Conservation (phyloP, 2,329 filamentous ascomycete genomes). For the Exophiala xenobiotica region DNA sequence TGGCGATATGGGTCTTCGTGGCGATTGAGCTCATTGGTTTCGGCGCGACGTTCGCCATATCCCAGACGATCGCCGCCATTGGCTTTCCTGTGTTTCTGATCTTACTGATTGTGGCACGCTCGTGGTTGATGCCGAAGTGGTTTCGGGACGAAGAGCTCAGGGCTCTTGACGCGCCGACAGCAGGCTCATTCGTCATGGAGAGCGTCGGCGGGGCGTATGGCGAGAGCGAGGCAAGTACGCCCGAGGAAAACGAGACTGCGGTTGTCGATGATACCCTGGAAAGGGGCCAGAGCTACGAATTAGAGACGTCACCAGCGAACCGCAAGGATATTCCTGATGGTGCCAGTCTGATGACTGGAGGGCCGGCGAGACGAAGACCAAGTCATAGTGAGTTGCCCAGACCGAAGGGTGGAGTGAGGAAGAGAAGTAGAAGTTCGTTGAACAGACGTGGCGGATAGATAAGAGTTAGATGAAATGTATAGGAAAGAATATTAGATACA, state of each 20-base stretch:
- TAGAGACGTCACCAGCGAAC: slow-evolving; percentile 22
- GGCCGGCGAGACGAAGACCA: slow-evolving; percentile 21
- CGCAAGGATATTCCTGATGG: background rate
- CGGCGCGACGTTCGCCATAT: slow-evolving; percentile 77
- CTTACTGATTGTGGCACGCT: slow-evolving; percentile 64
- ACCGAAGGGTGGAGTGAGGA: slow-evolving; percentile 17
- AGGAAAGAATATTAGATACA: background rate
- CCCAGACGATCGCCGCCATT: slow-evolving; percentile 77
- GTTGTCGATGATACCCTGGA: slow-evolving; percentile 41
- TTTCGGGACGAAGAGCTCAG: slow-evolving; percentile 62
- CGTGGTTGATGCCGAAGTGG: slow-evolving; percentile 61
- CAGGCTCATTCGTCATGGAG: slow-evolving; percentile 73
- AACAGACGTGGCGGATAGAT: slow-evolving; percentile 6
- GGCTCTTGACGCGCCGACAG: slow-evolving; percentile 69
- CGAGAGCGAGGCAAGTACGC: slow-evolving; percentile 33
- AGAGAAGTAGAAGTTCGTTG: slow-evolving; percentile 19
- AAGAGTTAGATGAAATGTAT: too few relatives aligned
- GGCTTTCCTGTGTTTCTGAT: slow-evolving; percentile 77
- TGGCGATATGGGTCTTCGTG: slow-evolving; percentile 71
- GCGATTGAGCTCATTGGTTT: slow-evolving; percentile 67
- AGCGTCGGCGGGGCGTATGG: slow-evolving; percentile 66
- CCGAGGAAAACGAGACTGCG: slow-evolving; percentile 24
- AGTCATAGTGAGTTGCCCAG: slow-evolving; percentile 20
- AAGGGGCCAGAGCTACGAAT: slow-evolving; percentile 42
- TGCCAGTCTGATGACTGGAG: background rate